These are phyloP conservation scores for Chloromonas sp. DNA, from an alignment of 163 green algal genomes.

Conservation along the genomic window DNA sequence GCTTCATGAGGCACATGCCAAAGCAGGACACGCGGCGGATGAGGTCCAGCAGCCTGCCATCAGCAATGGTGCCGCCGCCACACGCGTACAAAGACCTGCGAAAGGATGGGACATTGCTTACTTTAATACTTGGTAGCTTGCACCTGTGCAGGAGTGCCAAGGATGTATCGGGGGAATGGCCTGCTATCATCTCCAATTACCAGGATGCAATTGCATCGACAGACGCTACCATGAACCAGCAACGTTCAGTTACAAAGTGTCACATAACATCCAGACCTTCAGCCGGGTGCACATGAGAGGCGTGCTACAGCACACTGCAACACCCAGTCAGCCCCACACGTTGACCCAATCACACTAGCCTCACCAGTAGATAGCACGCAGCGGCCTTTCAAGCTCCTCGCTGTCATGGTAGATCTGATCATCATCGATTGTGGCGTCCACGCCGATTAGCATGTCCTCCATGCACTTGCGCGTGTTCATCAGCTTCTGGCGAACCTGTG, in stretches of 20 bases:
- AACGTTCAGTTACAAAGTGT: too few relatives aligned
- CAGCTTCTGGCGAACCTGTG: conserved; percentile 77
- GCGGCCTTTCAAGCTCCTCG: conserved; percentile 22
- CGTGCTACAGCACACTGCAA: too few relatives aligned
- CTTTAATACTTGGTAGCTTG: too few relatives aligned
- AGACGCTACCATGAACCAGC: background rate
- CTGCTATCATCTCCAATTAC: too few relatives aligned
- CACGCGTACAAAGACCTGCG: conserved; percentile 73
- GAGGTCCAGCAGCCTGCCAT: conserved; percentile 86
- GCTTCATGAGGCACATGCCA: conserved; percentile 88
- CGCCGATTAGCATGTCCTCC: conserved; percentile 73
- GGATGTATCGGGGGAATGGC: too few relatives aligned
- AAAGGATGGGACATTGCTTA: too few relatives aligned
- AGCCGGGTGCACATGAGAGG: too few relatives aligned
- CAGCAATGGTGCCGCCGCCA: conserved; percentile 72
- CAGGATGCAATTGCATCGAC: background rate
- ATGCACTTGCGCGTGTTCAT: conserved; percentile 75
- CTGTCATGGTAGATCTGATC: conserved; percentile 23
- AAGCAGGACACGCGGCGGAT: conserved; percentile 85
- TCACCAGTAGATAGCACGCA: conserved; percentile 64
- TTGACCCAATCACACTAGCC: background rate
- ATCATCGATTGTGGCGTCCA: conserved; percentile 19
- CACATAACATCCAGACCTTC: too few relatives aligned
- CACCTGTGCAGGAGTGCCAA: too few relatives aligned
- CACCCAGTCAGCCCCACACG: too few relatives aligned